Evolutionary conservation across 371 early-diverging fungal species (phyloP).

Genomic region (Fennellomyces sp.): DNA sequence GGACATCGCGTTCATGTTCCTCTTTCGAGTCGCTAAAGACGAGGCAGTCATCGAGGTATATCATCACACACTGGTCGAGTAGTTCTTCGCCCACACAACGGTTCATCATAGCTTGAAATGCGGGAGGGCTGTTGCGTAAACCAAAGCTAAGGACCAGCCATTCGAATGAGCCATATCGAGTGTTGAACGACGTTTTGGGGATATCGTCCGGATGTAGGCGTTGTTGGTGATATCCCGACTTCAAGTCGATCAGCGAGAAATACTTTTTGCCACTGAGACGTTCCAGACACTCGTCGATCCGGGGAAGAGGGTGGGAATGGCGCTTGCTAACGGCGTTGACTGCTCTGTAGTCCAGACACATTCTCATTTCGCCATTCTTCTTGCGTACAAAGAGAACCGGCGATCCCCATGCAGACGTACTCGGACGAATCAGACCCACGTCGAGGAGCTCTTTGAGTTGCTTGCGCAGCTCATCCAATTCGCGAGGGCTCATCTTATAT

Average conservation of each 20-base stretch:
- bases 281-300: too few relatives aligned
- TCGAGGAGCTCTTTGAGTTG: slow-evolving; percentile 31
- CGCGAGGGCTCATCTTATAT: slow-evolving; percentile 27
- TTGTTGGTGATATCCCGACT: not conserved
- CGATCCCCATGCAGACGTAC: not conserved
- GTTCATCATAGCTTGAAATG: not conserved
- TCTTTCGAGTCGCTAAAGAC: slow-evolving; percentile 3
- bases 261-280: not conserved
- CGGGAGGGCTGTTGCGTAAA: not conserved
- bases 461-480: slow-evolving; percentile 33
- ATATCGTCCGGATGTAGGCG: slow-evolving; percentile 8
- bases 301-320: too few relatives aligned
- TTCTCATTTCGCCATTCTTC: slow-evolving; percentile 47
- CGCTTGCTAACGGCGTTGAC: slow-evolving; percentile 48
- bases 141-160: too few relatives aligned
- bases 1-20: slow-evolving; percentile 23
- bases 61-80: slow-evolving; percentile 37
- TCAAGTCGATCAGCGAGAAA: not conserved
- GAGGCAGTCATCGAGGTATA: slow-evolving; percentile 29
- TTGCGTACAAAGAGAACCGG: too few relatives aligned
- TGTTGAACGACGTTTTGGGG: slow-evolving; percentile 25
- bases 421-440: slow-evolving; percentile 6
- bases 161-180: slow-evolving; percentile 6
- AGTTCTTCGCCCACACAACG: slow-evolving; percentile 23
- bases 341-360: slow-evolving; percentile 35